Conservation (phyloP, 805 yeast genomes). For the Brettanomyces custersianus region DNA sequence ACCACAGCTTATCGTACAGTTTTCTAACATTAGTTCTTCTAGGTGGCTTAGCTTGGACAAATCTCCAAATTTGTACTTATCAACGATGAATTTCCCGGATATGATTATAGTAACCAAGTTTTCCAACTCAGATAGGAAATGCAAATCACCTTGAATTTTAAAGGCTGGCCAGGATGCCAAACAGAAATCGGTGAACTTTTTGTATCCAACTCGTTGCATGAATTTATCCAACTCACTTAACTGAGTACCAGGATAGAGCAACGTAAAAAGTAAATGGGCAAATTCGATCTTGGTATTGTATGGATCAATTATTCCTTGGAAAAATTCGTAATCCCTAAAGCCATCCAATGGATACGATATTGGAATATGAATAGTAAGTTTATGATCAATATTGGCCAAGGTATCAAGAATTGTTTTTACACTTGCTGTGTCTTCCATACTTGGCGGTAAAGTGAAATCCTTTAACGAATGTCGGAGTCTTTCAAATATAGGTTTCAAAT, state of each 20-base stretch:
- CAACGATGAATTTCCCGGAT: slow-evolving; percentile 5
- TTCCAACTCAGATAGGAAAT: slow-evolving; percentile 3
- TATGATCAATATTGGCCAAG: slow-evolving; percentile 1
- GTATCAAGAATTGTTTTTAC: slow-evolving; percentile 2
- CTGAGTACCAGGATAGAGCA: background rate
- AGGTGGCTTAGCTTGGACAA: slow-evolving; percentile 1
- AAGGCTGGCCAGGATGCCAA: slow-evolving; percentile 3
- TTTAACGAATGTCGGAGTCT: slow-evolving; percentile 1
- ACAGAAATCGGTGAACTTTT: slow-evolving; percentile 6
- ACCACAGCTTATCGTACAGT: slow-evolving; percentile 4
- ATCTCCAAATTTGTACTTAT: slow-evolving; percentile 1
- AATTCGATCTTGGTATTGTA: slow-evolving; percentile 1
- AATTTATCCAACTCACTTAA: slow-evolving; percentile 3
- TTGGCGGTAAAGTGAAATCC: slow-evolving; percentile 5
- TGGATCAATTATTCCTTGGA: background rate
- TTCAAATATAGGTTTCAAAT: background rate
- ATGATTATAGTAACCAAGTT: slow-evolving; percentile 6
- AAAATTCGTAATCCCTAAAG: no score
- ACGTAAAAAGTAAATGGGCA: slow-evolving; percentile 3
- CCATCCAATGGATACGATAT: slow-evolving; percentile 4
- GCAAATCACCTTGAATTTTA: slow-evolving; percentile 2
- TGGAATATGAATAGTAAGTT: slow-evolving; percentile 3
- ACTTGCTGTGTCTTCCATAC: slow-evolving; percentile 1
- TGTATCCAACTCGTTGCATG: slow-evolving; percentile 1
- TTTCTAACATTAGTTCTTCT: slow-evolving; percentile 7